Base-by-base conservation (phyloP, 352 stramenopile genomes). In the Globisporangium barbulae region DNA sequence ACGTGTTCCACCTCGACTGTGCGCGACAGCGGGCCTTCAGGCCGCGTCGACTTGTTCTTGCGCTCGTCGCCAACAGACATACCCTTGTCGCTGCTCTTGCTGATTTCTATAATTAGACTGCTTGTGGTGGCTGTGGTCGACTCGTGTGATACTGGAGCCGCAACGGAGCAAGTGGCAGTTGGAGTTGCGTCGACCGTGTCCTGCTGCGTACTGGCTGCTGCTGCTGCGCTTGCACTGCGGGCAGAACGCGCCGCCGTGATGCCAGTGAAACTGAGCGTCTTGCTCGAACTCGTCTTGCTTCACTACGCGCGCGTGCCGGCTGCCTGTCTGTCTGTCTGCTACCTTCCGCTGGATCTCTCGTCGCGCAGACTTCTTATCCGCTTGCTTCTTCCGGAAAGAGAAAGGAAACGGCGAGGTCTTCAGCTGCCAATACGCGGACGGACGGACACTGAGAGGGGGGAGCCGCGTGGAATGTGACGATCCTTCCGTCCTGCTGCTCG, bases 31-130 rank as follows among this genome's bases (percentile, higher is more conserved):
- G n/a, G 55, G 33, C 33, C 44, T 57, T 55, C n/a, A n/a, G 12
- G 30, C 41, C 58, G 44, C 10, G 39, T 42, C 2, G 61, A 44
- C 54, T 53, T 42, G 31, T 21, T 60, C 48, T 52, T 47, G 28
- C 48, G 59, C 22, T 84, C 74, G 30, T 80, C 73, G 25, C 73
- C 70, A 44, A 82, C 70, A 30, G 74, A 81, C 70, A 80, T 78
- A 53, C 48, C 67, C 17, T 35, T 59, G 47, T 30, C 30, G 44
- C 15, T 28, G 17, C 42, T 41, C 9, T 37, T 41, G 35, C 35
- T 41, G 35, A 7, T 22, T 13, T 12, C 39, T 44, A n/a, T 59
- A 30, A 17, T 47, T 13, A 3, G 25, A 33, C 13, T 56, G 31
- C 31, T 42, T 25, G 41, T 62, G 9, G 53, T 44, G 13, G 31